Base-by-base conservation (phyloP, 1,284 basidiomycete species). In the Peniophora sp. region DNA sequence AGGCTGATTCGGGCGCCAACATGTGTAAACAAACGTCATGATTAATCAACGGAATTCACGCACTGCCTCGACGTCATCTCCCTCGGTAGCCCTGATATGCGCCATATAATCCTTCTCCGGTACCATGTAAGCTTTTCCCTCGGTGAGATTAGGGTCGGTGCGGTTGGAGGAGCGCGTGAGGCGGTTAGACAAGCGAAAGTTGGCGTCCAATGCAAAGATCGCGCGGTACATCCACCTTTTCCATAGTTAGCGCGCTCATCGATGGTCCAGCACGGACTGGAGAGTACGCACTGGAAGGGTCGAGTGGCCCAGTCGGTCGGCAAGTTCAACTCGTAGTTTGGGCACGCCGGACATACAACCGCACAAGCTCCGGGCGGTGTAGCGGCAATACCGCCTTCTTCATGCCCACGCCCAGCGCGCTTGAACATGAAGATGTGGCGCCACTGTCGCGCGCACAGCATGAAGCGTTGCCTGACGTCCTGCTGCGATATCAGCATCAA, bases 41-140 rank as follows among this genome's bases (percentile, higher is more conserved):
- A 36, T 36, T 10, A n/a, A 36, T 10, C 34, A 36, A 10, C n/a
- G n/a, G n/a, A n/a, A n/a, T 10, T n/a, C 10, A 10, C n/a, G 34
- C n/a, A 36, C 34, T n/a, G 10, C n/a, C 10, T 36, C n/a, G n/a
- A 10, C 34, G 10, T 36, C n/a, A 10, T 10, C 10, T 10, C n/a
- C 34, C 10, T 36, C 34, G 10, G 34, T 36, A 10, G 3, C 24
- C 23, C 38, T 2, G 19, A 6, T 59, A 45, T 2, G 52, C 51
- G 32, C 57, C 54, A 2, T 44, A 36, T 14, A 11, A n/a, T 36
- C 34, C n/a, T 17, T 25, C 12, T 44, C 47, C 22, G 50, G 46
- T 2, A 68, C 63, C 44, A 67, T 69, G 36, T 62, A 68, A 0
- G 55, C 57, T 53, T 50, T 58, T 0, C 66, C 64, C 0, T 45